Conservation (phyloP, 2,329 filamentous ascomycete genomes). For the Paraphaeosphaeria minitans region DNA sequence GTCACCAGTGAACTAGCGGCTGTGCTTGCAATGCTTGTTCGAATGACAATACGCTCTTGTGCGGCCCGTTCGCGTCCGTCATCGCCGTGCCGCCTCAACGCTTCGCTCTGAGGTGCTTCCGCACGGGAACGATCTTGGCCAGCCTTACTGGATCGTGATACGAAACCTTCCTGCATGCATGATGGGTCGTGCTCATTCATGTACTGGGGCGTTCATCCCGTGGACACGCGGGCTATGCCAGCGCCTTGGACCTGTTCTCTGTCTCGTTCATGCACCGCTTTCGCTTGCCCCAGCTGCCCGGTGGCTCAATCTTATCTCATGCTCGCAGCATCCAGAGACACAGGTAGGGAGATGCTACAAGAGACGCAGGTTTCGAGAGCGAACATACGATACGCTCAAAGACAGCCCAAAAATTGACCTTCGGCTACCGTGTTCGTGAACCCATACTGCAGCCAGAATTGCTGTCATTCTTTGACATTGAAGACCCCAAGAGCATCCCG, state of each 20-base stretch:
- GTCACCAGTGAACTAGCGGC: background rate
- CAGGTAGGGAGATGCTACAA: too few species aligned
- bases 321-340: background rate
- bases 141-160: background rate
- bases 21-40: background rate
- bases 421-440: background rate
- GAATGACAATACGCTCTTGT: background rate
- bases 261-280: background rate
- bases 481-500: background rate
- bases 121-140: background rate
- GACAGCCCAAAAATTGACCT: background rate
- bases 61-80: background rate
- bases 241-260: background rate
- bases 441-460: background rate
- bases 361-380: too few species aligned
- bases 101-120: background rate
- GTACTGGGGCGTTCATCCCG: slow-evolving; percentile 4
- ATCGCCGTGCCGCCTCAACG: background rate
- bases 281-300: slow-evolving; percentile 1
- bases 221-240: slow-evolving; percentile 1
- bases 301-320: background rate
- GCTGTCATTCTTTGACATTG: too few species aligned
- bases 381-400: background rate
- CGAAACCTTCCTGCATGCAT: background rate
- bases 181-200: background rate